Percentiles rank a stretch among this genome's conserved stretches.
phyloP scores from a whole-genome alignment of 352 stramenopile genomes.

The Thalassiosira hispida region DNA sequence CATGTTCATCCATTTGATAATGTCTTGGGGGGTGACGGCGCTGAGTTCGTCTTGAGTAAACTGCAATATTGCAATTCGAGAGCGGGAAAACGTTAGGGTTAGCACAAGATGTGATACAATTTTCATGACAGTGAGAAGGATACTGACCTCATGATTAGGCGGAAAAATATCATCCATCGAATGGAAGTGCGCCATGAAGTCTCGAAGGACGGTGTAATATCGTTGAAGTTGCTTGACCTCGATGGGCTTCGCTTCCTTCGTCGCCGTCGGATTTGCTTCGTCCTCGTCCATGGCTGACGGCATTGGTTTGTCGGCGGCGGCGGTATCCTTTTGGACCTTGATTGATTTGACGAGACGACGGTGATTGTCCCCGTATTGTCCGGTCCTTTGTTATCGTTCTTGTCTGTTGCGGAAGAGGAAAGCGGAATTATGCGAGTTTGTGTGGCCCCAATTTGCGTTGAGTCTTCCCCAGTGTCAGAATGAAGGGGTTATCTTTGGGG shows the following conservation, averaged over 20 bases:
- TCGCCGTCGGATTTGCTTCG: too few species aligned
- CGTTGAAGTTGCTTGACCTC: conserved; percentile 25
- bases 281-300: conserved; percentile 13
- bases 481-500: too few species aligned
- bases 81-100: neutral
- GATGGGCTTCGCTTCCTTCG: neutral
- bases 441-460: too few species aligned
- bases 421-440: too few species aligned
- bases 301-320: neutral
- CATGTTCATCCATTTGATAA: conserved; percentile 29
- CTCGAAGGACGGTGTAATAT: conserved; percentile 23
- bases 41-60: conserved; percentile 37
- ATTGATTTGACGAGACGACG: neutral
- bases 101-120: neutral
- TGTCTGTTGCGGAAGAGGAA: too few species aligned
- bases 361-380: too few species aligned
- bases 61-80: too few species aligned
- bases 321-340: neutral
- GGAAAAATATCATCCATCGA: conserved; percentile 20
- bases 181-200: conserved; percentile 40
- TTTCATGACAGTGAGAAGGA: neutral
- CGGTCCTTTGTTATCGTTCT: too few species aligned
- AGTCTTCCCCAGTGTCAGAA: too few species aligned
- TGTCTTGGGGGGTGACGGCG: conserved; percentile 16
- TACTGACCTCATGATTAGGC: conserved; percentile 26